phyloP scores from a whole-genome alignment of 2,329 filamentous ascomycete species.

The Acrocalymma vagum region DNA sequence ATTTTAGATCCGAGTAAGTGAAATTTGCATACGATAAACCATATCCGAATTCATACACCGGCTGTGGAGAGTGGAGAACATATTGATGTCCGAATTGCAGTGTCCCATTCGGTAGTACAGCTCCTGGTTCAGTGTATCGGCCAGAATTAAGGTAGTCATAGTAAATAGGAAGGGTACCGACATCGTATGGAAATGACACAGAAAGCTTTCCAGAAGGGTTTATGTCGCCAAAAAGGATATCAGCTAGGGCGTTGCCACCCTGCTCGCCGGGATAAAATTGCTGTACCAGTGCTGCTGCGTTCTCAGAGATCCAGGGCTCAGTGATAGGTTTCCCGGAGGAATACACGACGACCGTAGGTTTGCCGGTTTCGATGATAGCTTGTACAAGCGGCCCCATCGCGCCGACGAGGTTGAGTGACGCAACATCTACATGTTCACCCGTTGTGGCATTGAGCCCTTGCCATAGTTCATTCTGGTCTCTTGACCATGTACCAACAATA shows the following conservation, averaged over 20 bases:
- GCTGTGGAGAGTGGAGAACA: constrained; percentile 66
- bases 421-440: constrained; percentile 75
- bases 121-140: constrained; percentile 62
- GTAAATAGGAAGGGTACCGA: constrained; percentile 73
- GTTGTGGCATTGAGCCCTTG: constrained; percentile 75
- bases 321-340: constrained; percentile 76
- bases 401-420: constrained; percentile 71
- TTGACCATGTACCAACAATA: constrained; percentile 77
- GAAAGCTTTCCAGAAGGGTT: constrained; percentile 73
- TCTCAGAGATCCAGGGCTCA: constrained; percentile 74
- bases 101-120: constrained; percentile 64
- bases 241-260: constrained; percentile 71
- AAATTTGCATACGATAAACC: constrained; percentile 73
- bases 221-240: constrained; percentile 67
- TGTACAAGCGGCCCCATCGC: constrained; percentile 73
- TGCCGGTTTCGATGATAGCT: constrained; percentile 72
- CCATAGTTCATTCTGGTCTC: constrained; percentile 78
- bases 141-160: constrained; percentile 78
- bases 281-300: constrained; percentile 72
- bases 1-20: constrained; percentile 62
- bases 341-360: constrained; percentile 73
- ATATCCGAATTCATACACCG: constrained; percentile 73
- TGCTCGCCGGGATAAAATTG: constrained; percentile 79
- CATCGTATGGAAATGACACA: constrained; percentile 72
- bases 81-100: constrained; percentile 72